Conservation (phyloP, 1,284 basidiomycete species). For the Cryptococcus depauperatus region DNA sequence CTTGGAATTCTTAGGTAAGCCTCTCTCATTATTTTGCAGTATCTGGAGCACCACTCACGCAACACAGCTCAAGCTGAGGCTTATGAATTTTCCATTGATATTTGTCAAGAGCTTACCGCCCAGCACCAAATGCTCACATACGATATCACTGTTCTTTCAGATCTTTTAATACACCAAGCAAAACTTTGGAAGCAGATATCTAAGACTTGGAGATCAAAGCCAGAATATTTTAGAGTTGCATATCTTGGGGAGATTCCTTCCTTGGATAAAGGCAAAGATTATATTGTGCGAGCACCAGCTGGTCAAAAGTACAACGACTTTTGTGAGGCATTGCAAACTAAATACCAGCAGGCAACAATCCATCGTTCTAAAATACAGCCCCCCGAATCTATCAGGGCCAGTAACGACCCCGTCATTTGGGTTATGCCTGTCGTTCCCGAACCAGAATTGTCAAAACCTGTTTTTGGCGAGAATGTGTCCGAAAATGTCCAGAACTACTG, state of each 20-base stretch:
- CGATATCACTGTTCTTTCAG: slow-evolving; percentile 75
- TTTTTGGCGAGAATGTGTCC: slow-evolving; percentile 81
- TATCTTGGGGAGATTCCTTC: slow-evolving; percentile 39
- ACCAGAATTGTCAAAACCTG: slow-evolving; percentile 65
- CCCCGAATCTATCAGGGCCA: slow-evolving; percentile 67
- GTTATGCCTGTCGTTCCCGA: slow-evolving; percentile 79
- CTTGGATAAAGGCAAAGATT: slow-evolving; percentile 41
- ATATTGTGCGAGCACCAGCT: slow-evolving; percentile 35
- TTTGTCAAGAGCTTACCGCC: slow-evolving; percentile 78
- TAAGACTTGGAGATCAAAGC: slow-evolving; percentile 69
- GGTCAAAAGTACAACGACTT: slow-evolving; percentile 39
- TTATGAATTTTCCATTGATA: slow-evolving; percentile 87
- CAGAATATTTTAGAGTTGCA: slow-evolving; percentile 83
- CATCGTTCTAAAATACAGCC: slow-evolving; percentile 69
- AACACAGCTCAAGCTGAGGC: slow-evolving; percentile 79
- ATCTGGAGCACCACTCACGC: neutral
- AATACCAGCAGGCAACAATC: slow-evolving; percentile 79
- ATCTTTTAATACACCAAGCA: slow-evolving; percentile 77
- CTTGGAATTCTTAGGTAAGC: slow-evolving; percentile 71
- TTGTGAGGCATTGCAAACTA: slow-evolving; percentile 62
- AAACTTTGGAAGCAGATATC: slow-evolving; percentile 74
- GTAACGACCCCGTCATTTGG: slow-evolving; percentile 78
- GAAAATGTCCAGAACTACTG: slow-evolving; percentile 66
- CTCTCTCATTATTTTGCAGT: neutral
- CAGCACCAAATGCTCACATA: slow-evolving; percentile 82